A percentile compares a stretch with the other conserved stretches of the same genome.
These are phyloP conservation scores for Sclerotinia trifoliorum DNA, from an alignment of 2,329 filamentous ascomycete species.

Conservation along the genomic window DNA sequence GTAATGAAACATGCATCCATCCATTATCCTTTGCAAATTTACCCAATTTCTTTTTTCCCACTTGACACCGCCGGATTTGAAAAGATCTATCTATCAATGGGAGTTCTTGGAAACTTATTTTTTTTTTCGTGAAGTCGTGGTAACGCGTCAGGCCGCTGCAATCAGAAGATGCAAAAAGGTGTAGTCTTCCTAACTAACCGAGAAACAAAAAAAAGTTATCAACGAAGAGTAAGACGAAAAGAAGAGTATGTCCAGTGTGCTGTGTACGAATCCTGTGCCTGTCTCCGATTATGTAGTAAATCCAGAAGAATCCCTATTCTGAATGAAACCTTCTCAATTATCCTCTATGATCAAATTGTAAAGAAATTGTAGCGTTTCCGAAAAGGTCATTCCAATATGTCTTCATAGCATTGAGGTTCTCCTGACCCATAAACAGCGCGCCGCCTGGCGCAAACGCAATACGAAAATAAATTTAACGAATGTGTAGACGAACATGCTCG, in stretches of 20 bases:
- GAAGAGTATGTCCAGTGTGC: slow-evolving; percentile 20
- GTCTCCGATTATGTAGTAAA: slow-evolving; percentile 22
- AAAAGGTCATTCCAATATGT: slow-evolving; percentile 3
- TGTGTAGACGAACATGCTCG: slow-evolving; percentile 11
- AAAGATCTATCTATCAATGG: slow-evolving; percentile 24
- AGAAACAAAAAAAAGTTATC: slow-evolving; percentile 13
- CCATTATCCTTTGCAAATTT: slow-evolving; percentile 23
- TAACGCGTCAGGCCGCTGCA: slow-evolving; percentile 2
- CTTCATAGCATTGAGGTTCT: slow-evolving; percentile 8
- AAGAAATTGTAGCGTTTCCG: slow-evolving; percentile 4
- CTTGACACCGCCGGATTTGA: slow-evolving; percentile 26
- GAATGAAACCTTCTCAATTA: slow-evolving; percentile 15
- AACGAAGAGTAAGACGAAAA: slow-evolving; percentile 14
- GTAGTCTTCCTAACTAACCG: background rate
- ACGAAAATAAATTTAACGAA: slow-evolving; percentile 6
- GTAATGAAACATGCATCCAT: slow-evolving; percentile 13
- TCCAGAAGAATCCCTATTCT: slow-evolving; percentile 16
- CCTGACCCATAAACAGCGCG: background rate
- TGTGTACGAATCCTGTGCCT: slow-evolving; percentile 17
- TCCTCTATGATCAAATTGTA: slow-evolving; percentile 21
- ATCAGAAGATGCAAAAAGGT: slow-evolving; percentile 4
- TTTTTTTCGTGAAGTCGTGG: slow-evolving; percentile 25
- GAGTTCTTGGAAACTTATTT: slow-evolving; percentile 13
- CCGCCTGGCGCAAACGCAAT: background rate
- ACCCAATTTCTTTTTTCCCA: slow-evolving; percentile 25